These are phyloP conservation scores for Myriosclerotinia curreyana DNA, from an alignment of 2,329 filamentous ascomycete species.

Conservation along the genomic window DNA sequence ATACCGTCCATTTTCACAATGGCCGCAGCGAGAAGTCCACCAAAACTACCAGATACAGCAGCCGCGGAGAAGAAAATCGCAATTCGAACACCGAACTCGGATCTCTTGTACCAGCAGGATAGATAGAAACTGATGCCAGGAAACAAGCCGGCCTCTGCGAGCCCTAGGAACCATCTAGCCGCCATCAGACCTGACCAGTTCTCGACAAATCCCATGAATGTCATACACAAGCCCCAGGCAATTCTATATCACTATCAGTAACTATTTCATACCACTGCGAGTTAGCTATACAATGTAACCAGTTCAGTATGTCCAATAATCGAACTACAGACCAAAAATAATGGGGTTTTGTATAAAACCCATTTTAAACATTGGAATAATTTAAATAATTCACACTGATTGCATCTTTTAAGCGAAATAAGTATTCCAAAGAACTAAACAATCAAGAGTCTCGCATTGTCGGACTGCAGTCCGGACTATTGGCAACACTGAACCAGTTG, in stretches of 20 bases:
- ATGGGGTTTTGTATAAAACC: too few relatives aligned
- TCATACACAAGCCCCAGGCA: slow-evolving; percentile 66
- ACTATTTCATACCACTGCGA: not conserved
- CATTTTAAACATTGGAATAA: too few relatives aligned
- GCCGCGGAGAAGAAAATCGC: slow-evolving; percentile 84
- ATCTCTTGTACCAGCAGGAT: slow-evolving; percentile 78
- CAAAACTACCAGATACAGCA: slow-evolving; percentile 74
- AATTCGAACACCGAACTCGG: slow-evolving; percentile 75
- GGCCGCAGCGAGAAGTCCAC: slow-evolving; percentile 68
- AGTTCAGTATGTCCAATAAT: not conserved
- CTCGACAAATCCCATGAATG: slow-evolving; percentile 44
- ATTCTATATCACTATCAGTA: slow-evolving; percentile 44
- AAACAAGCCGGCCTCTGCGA: slow-evolving; percentile 73
- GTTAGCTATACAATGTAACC: not conserved
- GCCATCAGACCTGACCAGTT: slow-evolving; percentile 39
- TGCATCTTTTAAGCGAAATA: too few relatives aligned
- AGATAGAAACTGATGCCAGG: slow-evolving; percentile 78
- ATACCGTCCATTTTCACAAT: slow-evolving; percentile 69
- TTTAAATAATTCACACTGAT: too few relatives aligned
- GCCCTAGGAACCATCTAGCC: slow-evolving; percentile 58
- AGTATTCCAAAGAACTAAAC: too few relatives aligned
- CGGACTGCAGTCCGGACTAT: too few relatives aligned
- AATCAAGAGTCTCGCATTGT: too few relatives aligned
- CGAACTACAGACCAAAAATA: too few relatives aligned
- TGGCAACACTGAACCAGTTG: too few relatives aligned